Evolutionary conservation across 768 basidiomycete genomes (phyloP).

Genomic region (Porpolomopsis calyptriformis): DNA sequence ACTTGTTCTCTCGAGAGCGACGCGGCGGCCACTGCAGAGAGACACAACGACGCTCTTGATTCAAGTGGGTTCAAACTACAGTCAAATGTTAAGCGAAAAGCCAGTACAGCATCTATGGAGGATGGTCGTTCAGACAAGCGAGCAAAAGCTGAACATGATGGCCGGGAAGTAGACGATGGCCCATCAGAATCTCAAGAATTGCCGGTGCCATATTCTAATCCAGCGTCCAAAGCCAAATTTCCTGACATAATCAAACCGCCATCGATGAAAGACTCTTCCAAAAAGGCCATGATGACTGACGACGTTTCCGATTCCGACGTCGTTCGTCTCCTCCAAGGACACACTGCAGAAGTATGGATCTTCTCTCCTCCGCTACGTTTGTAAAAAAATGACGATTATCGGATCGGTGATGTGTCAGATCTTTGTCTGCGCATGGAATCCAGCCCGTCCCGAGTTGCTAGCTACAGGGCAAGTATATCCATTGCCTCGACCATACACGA

Average conservation of each 20-base stretch:
- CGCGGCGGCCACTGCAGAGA: conserved; percentile 14
- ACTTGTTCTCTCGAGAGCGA: conserved; percentile 45
- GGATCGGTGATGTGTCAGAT: conserved; percentile 34
- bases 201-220: not conserved
- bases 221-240: not conserved
- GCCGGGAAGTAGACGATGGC: conserved; percentile 37
- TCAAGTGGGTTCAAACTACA: conserved; percentile 1
- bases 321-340: conserved; percentile 43
- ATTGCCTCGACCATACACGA: too few relatives aligned
- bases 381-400: too few relatives aligned
- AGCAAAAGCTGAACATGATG: conserved; percentile 39
- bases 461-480: conserved; percentile 54
- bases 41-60: not conserved
- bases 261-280: too few relatives aligned
- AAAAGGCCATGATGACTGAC: conserved; percentile 33
- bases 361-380: not conserved
- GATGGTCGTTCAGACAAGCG: conserved; percentile 55
- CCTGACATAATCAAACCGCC: too few relatives aligned
- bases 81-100: conserved; percentile 39
- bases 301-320: conserved; percentile 30
- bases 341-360: conserved; percentile 45
- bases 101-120: conserved; percentile 30
- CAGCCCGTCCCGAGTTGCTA: conserved; percentile 43
- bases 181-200: conserved; percentile 18
- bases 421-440: conserved; percentile 76